Evolutionary conservation across 768 basidiomycete genomes (phyloP).

Genomic region (Auricularia auricula-judae): DNA sequence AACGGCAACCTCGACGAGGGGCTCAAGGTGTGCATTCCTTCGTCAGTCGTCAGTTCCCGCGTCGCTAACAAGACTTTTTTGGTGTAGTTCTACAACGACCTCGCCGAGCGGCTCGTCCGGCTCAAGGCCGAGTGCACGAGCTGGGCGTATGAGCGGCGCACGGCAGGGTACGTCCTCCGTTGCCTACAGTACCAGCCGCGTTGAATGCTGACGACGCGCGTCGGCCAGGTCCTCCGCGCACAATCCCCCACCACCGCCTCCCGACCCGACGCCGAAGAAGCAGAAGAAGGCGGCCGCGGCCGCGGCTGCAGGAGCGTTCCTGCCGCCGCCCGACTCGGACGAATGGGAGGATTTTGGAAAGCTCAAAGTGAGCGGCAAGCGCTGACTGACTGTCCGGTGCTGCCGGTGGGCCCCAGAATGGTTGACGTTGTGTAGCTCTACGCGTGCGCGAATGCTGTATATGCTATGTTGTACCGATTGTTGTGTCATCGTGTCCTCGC

Average conservation of each 20-base stretch:
- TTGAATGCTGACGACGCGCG: too few relatives aligned
- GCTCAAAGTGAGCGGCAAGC: not conserved
- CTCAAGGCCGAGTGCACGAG: conserved; percentile 67
- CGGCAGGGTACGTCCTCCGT: conserved; percentile 38
- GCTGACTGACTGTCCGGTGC: not conserved
- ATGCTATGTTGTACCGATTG: too few relatives aligned
- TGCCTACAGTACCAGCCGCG: not conserved
- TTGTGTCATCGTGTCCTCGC: too few relatives aligned
- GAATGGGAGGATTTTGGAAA: conserved; percentile 18
- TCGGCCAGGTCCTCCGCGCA: not conserved
- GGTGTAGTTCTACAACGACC: conserved; percentile 78
- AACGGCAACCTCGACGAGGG: conserved; percentile 80
- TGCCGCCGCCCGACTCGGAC: conserved; percentile 28
- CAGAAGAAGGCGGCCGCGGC: not conserved
- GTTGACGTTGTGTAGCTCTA: too few relatives aligned
- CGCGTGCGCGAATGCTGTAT: too few relatives aligned
- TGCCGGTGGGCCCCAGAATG: too few relatives aligned
- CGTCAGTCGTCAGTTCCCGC: too few relatives aligned
- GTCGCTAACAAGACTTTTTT: not conserved
- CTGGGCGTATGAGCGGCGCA: conserved; percentile 62
- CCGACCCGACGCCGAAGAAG: not conserved
- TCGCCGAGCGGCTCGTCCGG: conserved; percentile 56
- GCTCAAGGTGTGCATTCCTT: conserved; percentile 43
- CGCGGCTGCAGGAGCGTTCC: conserved; percentile 8
- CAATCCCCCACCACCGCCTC: not conserved